Base-by-base conservation (phyloP, 2,329 filamentous ascomycete genomes). In the Microsporum audouinii region DNA sequence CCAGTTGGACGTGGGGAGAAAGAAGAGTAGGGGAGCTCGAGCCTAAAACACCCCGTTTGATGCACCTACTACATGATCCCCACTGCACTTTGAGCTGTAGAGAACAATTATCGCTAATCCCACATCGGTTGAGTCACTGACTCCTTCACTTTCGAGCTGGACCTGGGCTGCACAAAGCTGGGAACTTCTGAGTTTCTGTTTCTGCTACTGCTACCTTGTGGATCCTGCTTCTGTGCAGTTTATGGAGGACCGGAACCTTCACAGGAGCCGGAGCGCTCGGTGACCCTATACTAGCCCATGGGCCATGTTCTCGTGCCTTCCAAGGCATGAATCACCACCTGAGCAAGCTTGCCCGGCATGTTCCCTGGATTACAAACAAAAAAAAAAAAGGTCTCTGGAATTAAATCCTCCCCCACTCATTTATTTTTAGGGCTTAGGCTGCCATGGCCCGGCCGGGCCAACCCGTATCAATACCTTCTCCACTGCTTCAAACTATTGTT, bases 361-460 rank as follows among this genome's bases (percentile, higher is more conserved):
- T 34, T 53, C 17, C 49, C 31, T 53, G 14, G 49, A 10, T 53
- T 53, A 27, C 49, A 53, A 23, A 23, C 17, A 23, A 23, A 23
- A 53, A 53, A 53, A 53, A 14, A 14, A 39, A 39, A 7, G 2
- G 10, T 7, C 49, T 53, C 49, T 17, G 31, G 31, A 53, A 34
- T 17, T 12, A 14, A 29, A 53, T 27, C 17, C 29, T 27, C 17
- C 29, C 49, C 43, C 43, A 27, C 17, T 10, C 27, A 12, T 53
- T 12, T 29, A 33, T 53, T 53, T 53, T 53, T 53, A 53, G 49
- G 49, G 49, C 29, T 53, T 31, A 53, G 49, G 49, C 49, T 53
- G 49, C 49, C 49, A 53, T 53, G 49, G 49, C 49, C 49, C 49
- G 49, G 49, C 49, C 49, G 27, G 49, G 10, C 31, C 49, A 53